Percentiles rank a stretch among this genome's conserved stretches.
These are phyloP conservation scores for Sporobolus alterniflorus DNA, from an alignment of 202 grass and related monocot genomes.

Conservation along the genomic window DNA sequence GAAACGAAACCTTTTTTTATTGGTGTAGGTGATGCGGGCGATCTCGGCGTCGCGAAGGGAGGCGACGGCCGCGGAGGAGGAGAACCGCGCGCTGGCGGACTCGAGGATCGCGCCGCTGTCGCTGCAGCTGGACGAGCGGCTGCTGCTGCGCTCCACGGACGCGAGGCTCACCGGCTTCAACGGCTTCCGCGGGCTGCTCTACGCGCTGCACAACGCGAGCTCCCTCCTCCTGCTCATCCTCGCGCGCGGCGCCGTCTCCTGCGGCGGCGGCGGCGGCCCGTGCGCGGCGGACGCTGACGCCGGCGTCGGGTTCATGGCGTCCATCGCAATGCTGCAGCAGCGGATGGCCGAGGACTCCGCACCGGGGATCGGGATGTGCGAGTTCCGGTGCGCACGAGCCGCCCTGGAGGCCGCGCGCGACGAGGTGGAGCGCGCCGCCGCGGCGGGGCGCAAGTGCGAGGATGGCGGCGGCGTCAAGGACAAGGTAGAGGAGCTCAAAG, in stretches of 20 bases:
- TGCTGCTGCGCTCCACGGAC: constrained; percentile 57
- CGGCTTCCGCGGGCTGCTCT: constrained; percentile 90
- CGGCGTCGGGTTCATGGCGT: constrained; percentile 55
- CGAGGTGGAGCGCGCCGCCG: constrained; percentile 65
- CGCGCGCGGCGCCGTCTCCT: constrained; percentile 55
- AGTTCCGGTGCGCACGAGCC: constrained; percentile 67
- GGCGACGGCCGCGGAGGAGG: constrained; percentile 77
- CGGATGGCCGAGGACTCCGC: constrained; percentile 49
- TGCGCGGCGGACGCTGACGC: background rate
- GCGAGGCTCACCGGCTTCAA: constrained; percentile 84
- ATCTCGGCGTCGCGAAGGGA: constrained; percentile 73
- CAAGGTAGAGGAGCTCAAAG: constrained; percentile 73
- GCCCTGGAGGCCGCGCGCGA: constrained; percentile 66
- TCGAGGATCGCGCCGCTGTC: constrained; percentile 71
- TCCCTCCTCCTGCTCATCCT: constrained; percentile 85
- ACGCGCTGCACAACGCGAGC: constrained; percentile 86
- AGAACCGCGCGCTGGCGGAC: constrained; percentile 76
- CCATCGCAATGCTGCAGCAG: constrained; percentile 82
- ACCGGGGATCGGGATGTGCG: constrained; percentile 74
- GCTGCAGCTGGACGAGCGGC: constrained; percentile 69
- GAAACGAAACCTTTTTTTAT: background rate
- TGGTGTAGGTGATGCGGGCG: constrained; percentile 64
- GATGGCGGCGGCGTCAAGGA: constrained; percentile 45
- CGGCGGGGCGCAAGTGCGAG: constrained; percentile 39
- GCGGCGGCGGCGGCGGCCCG: background rate